Evolutionary conservation across 1,139 yeast genomes (phyloP).

Genomic region (Geotrichum fermentans): DNA sequence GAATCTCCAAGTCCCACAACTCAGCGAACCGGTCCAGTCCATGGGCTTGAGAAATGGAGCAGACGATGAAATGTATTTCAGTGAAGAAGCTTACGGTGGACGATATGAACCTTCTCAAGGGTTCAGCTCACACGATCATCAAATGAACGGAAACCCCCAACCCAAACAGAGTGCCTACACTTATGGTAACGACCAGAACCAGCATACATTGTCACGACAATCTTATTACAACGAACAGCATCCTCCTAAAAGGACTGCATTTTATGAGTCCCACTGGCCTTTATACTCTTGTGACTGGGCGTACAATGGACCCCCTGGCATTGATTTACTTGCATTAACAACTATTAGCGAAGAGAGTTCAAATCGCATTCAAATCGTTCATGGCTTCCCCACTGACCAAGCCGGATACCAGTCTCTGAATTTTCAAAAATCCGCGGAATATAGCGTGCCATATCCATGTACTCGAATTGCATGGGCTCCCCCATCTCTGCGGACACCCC

Average conservation of each 20-base stretch:
- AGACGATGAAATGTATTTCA: conserved; percentile 3
- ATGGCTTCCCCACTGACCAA: conserved; percentile 28
- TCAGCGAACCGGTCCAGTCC: background rate
- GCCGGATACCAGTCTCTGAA: conserved; percentile 21
- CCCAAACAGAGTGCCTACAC: conserved; percentile 1
- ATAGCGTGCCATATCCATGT: conserved; percentile 56
- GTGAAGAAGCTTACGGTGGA: background rate
- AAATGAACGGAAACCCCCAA: background rate
- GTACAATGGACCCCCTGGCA: conserved; percentile 36
- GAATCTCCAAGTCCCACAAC: background rate
- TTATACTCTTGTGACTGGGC: conserved; percentile 69
- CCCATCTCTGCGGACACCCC: conserved; percentile 19
- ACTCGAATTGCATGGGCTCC: conserved; percentile 77
- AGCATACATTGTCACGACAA: background rate
- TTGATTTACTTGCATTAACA: conserved; percentile 57
- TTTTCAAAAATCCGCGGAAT: conserved; percentile 44
- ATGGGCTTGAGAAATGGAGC: background rate
- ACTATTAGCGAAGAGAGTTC: conserved; percentile 61
- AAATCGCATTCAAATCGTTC: conserved; percentile 27
- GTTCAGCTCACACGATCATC: conserved; percentile 2
- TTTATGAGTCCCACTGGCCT: conserved; percentile 58
- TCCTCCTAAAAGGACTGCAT: conserved; percentile 43
- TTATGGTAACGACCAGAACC: conserved; percentile 5
- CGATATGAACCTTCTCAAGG: conserved; percentile 5
- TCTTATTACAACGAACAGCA: conserved; percentile 5